These are phyloP conservation scores for Fusarium sororula DNA, from an alignment of 2,329 filamentous ascomycete species.

Conservation along the genomic window DNA sequence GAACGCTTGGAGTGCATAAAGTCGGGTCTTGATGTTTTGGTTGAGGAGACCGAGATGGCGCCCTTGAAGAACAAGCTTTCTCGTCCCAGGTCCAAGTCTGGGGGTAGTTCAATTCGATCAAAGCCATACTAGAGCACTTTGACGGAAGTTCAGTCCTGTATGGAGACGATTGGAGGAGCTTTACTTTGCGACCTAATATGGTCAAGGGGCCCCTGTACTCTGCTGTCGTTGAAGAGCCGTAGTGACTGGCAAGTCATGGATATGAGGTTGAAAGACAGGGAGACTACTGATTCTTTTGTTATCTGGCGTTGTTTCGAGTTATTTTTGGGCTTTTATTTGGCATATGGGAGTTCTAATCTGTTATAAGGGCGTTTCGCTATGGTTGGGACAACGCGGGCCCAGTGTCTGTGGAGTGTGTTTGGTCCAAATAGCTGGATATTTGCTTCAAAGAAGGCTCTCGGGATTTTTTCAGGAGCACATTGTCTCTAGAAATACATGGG, in stretches of 20 bases:
- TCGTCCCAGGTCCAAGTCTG: background rate
- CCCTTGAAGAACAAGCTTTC: background rate
- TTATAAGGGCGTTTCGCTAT: background rate
- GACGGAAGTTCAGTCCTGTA: too few species aligned
- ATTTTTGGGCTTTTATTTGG: background rate
- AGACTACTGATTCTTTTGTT: fast-evolving
- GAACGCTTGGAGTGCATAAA: constrained; percentile 42
- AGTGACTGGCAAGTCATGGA: background rate
- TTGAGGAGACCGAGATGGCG: background rate
- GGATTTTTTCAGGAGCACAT: fast-evolving
- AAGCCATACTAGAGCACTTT: background rate
- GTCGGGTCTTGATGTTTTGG: constrained; percentile 6
- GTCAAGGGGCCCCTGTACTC: fast-evolving
- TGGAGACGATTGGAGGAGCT: background rate
- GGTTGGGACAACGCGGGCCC: fast-evolving
- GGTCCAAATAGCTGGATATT: background rate
- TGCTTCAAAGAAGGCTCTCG: too few species aligned
- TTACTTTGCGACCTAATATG: fast-evolving
- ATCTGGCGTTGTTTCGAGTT: background rate
- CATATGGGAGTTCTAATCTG: too few species aligned
- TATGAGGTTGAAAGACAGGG: background rate
- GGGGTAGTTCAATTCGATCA: background rate
- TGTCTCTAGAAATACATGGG: background rate
- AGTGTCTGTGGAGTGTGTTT: background rate
- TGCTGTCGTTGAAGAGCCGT: background rate